phyloP scores from a whole-genome alignment of 2,329 filamentous ascomycete species.

The Diaporthe vexans region DNA sequence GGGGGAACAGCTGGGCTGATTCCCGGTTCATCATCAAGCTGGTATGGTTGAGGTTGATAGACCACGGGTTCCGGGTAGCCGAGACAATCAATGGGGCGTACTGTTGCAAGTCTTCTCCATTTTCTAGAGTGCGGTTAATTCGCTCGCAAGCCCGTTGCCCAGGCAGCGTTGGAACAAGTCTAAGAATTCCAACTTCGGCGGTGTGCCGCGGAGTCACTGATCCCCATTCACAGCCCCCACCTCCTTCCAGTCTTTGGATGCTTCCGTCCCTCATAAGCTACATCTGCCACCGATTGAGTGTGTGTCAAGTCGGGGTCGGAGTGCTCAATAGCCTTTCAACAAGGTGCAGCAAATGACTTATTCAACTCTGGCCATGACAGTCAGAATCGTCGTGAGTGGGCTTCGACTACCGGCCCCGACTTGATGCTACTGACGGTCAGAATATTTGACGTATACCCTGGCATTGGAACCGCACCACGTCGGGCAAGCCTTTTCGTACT shows the following conservation, averaged over 20 bases:
- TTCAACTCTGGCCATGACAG: background rate
- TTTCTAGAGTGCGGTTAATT: no score
- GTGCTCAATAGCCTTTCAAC: background rate
- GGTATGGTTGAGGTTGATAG: no score
- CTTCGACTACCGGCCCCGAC: background rate
- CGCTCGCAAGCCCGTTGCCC: no score
- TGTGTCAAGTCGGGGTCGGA: no score
- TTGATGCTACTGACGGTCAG: background rate
- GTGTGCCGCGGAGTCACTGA: no score
- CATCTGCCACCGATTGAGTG: background rate
- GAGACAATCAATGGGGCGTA: no score
- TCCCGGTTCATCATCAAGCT: no score
- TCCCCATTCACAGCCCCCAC: background rate
- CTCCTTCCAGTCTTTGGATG: background rate
- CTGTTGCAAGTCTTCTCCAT: no score
- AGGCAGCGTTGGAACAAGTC: no score
- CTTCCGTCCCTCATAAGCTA: background rate
- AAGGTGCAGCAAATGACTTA: background rate
- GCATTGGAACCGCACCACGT: background rate
- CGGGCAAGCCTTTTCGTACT: background rate
- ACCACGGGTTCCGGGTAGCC: no score
- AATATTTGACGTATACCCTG: background rate
- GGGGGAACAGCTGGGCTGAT: no score
- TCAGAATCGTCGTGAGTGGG: background rate
- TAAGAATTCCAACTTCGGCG: no score